A percentile compares a stretch with the other conserved stretches of the same genome.
phyloP scores from a whole-genome alignment of 306 rosid genomes.

The Begonia peltatifolia region DNA sequence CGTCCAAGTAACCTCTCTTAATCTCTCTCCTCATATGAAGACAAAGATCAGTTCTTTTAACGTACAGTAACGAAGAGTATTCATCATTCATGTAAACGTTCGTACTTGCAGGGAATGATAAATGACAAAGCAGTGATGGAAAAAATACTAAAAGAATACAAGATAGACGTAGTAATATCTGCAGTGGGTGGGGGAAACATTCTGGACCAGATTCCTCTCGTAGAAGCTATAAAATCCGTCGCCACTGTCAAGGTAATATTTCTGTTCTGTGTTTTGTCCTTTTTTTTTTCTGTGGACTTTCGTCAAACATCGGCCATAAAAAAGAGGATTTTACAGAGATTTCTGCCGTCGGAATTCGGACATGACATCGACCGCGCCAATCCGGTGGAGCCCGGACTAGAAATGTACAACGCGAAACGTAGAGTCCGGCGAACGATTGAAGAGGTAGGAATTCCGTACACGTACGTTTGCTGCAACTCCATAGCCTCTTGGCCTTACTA shows the following conservation, averaged over 20 bases:
- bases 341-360: constrained; percentile 64
- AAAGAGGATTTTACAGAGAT: constrained; percentile 24
- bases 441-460: constrained; percentile 31
- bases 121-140: constrained; percentile 29
- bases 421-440: constrained; percentile 26
- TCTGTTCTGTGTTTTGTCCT: too few species aligned
- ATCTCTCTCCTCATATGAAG: background rate
- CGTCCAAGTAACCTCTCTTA: constrained; percentile 21
- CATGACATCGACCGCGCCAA: constrained; percentile 57
- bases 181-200: constrained; percentile 29
- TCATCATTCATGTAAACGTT: background rate
- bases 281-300: too few species aligned
- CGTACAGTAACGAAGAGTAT: too few species aligned
- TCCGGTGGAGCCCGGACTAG: constrained; percentile 56
- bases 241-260: constrained; percentile 38
- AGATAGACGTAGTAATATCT: constrained; percentile 41
- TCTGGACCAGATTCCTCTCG: constrained; percentile 32
- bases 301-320: too few species aligned
- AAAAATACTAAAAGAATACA: constrained; percentile 32
- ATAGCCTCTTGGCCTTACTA: constrained; percentile 67
- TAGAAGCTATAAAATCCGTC: constrained; percentile 37
- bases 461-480: constrained; percentile 55
- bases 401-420: constrained; percentile 40
- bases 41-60: too few species aligned
- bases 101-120: constrained; percentile 28